Percentiles rank a stretch among this genome's conserved stretches.
phyloP scores from a whole-genome alignment of 805 yeast species.

The Kuraishia cidri region DNA sequence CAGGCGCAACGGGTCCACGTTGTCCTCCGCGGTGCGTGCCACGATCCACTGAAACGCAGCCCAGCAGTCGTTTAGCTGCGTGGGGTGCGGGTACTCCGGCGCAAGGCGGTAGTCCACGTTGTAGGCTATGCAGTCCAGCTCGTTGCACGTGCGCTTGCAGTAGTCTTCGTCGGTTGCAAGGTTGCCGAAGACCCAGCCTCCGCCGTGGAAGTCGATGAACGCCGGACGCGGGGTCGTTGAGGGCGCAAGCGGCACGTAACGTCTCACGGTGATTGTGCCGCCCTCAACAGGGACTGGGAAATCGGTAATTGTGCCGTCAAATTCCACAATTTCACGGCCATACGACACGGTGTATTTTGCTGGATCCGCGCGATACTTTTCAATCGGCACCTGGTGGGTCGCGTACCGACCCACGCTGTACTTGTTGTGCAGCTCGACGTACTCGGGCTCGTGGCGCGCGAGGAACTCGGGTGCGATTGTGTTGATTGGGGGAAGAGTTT shows the following conservation, averaged over 20 bases:
- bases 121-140: constrained; percentile 24
- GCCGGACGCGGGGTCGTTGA: no score
- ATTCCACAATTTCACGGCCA: background rate
- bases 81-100: constrained; percentile 36
- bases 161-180: constrained; percentile 28
- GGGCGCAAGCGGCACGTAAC: background rate
- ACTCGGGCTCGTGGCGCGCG: background rate
- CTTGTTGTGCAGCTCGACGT: background rate
- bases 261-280: background rate
- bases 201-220: constrained; percentile 34
- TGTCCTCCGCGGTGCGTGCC: constrained; percentile 10
- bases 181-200: constrained; percentile 34
- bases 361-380: background rate
- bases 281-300: background rate
- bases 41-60: constrained; percentile 17
- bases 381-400: background rate
- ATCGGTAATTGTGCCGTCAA: background rate
- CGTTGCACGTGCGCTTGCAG: constrained; percentile 24
- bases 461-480: no score
- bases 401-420: background rate
- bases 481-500: no score
- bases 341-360: background rate
- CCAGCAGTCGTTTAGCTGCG: constrained; percentile 28
- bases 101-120: constrained; percentile 35
- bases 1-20: constrained; percentile 18